These are phyloP conservation scores for Torrubiellomyces zombiae DNA, from an alignment of 2,329 filamentous ascomycete genomes.

Conservation along the genomic window DNA sequence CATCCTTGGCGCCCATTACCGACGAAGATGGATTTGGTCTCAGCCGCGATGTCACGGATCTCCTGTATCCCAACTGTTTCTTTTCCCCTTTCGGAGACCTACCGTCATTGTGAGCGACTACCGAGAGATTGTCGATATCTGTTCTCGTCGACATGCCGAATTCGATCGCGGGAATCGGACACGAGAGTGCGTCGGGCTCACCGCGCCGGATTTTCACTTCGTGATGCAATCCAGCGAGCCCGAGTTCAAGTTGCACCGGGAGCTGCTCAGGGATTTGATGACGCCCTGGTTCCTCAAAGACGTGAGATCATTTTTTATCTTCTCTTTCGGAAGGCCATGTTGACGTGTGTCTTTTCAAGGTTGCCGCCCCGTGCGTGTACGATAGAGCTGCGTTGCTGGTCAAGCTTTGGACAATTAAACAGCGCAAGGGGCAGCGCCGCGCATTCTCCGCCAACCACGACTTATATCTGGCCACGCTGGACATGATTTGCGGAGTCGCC, in stretches of 20 bases:
- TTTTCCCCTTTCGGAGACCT: constrained; percentile 14
- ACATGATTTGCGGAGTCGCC: constrained; percentile 18
- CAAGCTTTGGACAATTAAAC: constrained; percentile 18
- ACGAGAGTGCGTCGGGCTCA: constrained; percentile 9
- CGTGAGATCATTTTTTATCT: constrained; percentile 4
- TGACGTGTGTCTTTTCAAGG: constrained; percentile 10
- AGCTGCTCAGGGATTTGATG: constrained; percentile 20
- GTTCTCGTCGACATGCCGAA: constrained; percentile 14
- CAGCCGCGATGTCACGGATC: constrained; percentile 11
- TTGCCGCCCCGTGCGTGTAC: constrained; percentile 19
- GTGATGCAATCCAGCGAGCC: constrained; percentile 15
- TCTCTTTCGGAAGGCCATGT: background rate
- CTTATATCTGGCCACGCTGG: constrained; percentile 15
- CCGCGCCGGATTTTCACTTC: constrained; percentile 15
- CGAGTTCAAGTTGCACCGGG: constrained; percentile 14
- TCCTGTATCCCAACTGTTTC: constrained; percentile 17
- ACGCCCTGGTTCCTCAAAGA: constrained; percentile 16
- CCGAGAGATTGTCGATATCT: constrained; percentile 16
- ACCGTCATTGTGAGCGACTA: constrained; percentile 16
- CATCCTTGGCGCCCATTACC: constrained; percentile 6
- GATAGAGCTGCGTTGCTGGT: constrained; percentile 13
- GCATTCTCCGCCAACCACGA: constrained; percentile 17
- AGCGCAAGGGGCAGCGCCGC: constrained; percentile 9
- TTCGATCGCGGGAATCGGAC: constrained; percentile 15
- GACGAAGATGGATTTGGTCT: constrained; percentile 11